These are phyloP conservation scores for Theobroma cacao DNA, from an alignment of 345 rosid genomes.

Conservation along the genomic window DNA sequence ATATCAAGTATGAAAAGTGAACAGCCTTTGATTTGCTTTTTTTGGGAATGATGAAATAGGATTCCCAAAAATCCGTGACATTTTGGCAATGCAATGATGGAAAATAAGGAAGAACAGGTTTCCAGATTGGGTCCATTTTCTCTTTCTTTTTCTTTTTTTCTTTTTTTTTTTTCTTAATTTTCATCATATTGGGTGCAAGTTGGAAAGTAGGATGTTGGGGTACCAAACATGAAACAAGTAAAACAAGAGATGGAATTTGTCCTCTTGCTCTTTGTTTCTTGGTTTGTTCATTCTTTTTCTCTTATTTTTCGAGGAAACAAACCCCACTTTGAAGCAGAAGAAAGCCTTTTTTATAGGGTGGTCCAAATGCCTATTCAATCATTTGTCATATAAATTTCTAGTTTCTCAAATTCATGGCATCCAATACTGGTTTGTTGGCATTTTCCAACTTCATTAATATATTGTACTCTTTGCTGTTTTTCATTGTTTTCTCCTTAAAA, in stretches of 20 bases:
- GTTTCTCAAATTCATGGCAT: neutral
- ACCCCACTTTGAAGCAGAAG: neutral
- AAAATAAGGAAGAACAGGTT: neutral
- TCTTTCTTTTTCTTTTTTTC: neutral
- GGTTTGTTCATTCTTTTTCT: neutral
- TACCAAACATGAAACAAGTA: neutral
- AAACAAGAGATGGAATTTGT: conserved; percentile 2
- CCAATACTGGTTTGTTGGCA: too few species aligned
- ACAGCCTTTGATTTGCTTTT: neutral
- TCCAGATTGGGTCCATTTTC: neutral
- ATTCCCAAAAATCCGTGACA: neutral
- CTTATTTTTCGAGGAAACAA: conserved; percentile 1
- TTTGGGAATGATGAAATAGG: conserved; percentile 15
- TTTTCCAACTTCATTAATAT: too few species aligned
- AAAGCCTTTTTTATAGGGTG: neutral
- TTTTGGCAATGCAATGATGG: neutral
- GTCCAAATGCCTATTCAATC: conserved; percentile 8
- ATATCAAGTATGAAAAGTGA: conserved; percentile 1
- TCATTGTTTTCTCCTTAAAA: too few species aligned
- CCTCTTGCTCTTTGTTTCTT: conserved; percentile 6
- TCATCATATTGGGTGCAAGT: neutral
- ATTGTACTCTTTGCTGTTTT: too few species aligned
- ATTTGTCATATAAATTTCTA: neutral
- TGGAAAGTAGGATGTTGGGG: neutral
- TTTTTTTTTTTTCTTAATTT: neutral